Evolutionary conservation across 305 asterid species (phyloP).

Genomic region (Stenogyne calaminthoides): DNA sequence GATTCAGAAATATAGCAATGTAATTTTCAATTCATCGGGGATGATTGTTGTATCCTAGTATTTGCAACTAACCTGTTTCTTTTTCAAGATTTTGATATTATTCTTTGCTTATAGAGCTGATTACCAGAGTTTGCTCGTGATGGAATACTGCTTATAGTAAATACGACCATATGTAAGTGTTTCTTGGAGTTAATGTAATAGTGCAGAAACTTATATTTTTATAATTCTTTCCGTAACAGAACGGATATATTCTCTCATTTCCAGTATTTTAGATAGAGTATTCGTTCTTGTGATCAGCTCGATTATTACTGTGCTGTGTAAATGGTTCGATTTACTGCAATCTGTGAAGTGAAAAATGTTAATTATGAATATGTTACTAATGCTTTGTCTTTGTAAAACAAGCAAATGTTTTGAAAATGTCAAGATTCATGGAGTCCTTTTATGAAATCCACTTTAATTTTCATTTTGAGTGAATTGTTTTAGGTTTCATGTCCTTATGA

Average conservation of each 20-base stretch:
- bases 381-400: background rate
- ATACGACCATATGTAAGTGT: slow-evolving; percentile 8
- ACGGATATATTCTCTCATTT: background rate
- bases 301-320: slow-evolving; percentile 8
- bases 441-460: background rate
- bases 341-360: background rate
- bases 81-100: slow-evolving; percentile 7
- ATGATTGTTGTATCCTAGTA: slow-evolving; percentile 3
- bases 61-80: background rate
- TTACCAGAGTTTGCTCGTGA: background rate
- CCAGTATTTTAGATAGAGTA: background rate
- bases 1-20: slow-evolving; percentile 1
- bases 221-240: background rate
- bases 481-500: background rate
- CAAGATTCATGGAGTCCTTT: slow-evolving; percentile 10
- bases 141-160: slow-evolving; percentile 20
- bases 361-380: background rate
- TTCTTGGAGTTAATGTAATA: slow-evolving; percentile 21
- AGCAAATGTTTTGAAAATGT: background rate
- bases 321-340: slow-evolving; percentile 8
- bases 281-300: background rate
- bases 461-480: background rate
- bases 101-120: slow-evolving; percentile 5
- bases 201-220: slow-evolving; percentile 7
- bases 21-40: background rate